A percentile compares a stretch with the other conserved stretches of the same genome.
phyloP scores from a whole-genome alignment of 1,284 basidiomycete genomes.

The Coniferiporia weirii region DNA sequence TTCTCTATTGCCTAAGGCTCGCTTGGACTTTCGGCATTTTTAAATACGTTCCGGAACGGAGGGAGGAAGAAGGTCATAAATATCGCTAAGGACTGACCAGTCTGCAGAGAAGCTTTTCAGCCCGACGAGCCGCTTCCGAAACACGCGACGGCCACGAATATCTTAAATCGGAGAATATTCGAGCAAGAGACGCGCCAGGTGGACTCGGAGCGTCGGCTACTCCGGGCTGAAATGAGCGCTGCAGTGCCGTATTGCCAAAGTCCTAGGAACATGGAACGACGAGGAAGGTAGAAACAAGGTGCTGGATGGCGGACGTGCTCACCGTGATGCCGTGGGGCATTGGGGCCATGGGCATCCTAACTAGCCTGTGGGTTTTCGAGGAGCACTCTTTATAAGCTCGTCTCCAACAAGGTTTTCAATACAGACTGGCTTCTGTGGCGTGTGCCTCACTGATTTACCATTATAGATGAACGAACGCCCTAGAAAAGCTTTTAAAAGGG shows the following conservation, averaged over 20 bases:
- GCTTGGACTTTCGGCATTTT: no score
- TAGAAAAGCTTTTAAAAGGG: background rate
- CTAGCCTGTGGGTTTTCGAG: background rate
- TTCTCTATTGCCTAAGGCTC: no score
- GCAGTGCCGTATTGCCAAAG: background rate
- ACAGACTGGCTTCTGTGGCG: background rate
- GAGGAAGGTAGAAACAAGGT: background rate
- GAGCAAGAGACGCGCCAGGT: slow-evolving; percentile 7
- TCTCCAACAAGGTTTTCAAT: background rate
- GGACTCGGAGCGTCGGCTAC: slow-evolving; percentile 1
- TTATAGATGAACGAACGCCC: slow-evolving; percentile 3
- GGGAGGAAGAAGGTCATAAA: no score
- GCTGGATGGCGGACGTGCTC: no score
- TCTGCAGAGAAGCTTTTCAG: slow-evolving; percentile 5
- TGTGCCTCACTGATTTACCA: slow-evolving; percentile 1
- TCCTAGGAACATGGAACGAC: background rate
- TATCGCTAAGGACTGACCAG: background rate
- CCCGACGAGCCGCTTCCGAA: slow-evolving; percentile 17
- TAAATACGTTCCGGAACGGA: no score
- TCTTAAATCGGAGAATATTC: background rate
- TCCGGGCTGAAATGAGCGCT: slow-evolving; percentile 6
- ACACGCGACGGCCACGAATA: slow-evolving; percentile 1
- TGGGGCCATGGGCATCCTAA: background rate
- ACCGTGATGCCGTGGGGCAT: no score
- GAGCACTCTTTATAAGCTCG: background rate